Conservation (phyloP, 1,284 basidiomycete genomes). For the Mycosarcoma mackinlayi region DNA sequence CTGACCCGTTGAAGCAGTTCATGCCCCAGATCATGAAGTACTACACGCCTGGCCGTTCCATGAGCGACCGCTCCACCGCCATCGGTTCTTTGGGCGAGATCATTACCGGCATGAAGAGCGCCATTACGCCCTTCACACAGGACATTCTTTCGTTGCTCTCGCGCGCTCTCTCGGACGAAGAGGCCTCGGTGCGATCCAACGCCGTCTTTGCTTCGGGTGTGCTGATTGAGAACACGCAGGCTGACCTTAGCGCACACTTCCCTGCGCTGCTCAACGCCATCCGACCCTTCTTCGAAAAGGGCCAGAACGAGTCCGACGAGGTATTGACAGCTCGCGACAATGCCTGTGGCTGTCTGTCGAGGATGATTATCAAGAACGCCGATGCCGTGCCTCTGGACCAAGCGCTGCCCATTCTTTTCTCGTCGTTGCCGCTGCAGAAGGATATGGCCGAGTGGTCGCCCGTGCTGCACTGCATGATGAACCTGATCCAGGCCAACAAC, state of each 20-base stretch:
- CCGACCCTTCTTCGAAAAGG: slow-evolving; percentile 81
- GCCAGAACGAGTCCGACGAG: slow-evolving; percentile 73
- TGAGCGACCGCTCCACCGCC: slow-evolving; percentile 90
- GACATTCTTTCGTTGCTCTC: slow-evolving; percentile 70
- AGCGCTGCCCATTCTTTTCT: slow-evolving; percentile 85
- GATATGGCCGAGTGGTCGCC: slow-evolving; percentile 78
- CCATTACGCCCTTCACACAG: slow-evolving; percentile 84
- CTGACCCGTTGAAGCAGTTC: slow-evolving; percentile 84
- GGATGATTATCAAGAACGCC: slow-evolving; percentile 86
- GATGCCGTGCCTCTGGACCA: slow-evolving; percentile 84
- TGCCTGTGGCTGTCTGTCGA: slow-evolving; percentile 89
- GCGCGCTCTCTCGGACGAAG: slow-evolving; percentile 81
- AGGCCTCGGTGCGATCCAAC: slow-evolving; percentile 93
- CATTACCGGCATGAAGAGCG: slow-evolving; percentile 88
- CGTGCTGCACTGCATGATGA: slow-evolving; percentile 89
- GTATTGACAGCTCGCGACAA: slow-evolving; percentile 91
- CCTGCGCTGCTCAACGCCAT: slow-evolving; percentile 81
- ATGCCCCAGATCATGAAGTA: slow-evolving; percentile 90
- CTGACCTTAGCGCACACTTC: slow-evolving; percentile 87
- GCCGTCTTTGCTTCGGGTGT: slow-evolving; percentile 94
- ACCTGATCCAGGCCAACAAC: slow-evolving; percentile 82
- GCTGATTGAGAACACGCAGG: slow-evolving; percentile 85
- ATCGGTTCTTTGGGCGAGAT: slow-evolving; percentile 96
- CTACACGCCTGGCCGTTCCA: slow-evolving; percentile 84
- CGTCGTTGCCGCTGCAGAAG: slow-evolving; percentile 84